phyloP scores from a whole-genome alignment of 2,329 filamentous ascomycete genomes.

The Pseudocercospora macadamiae region DNA sequence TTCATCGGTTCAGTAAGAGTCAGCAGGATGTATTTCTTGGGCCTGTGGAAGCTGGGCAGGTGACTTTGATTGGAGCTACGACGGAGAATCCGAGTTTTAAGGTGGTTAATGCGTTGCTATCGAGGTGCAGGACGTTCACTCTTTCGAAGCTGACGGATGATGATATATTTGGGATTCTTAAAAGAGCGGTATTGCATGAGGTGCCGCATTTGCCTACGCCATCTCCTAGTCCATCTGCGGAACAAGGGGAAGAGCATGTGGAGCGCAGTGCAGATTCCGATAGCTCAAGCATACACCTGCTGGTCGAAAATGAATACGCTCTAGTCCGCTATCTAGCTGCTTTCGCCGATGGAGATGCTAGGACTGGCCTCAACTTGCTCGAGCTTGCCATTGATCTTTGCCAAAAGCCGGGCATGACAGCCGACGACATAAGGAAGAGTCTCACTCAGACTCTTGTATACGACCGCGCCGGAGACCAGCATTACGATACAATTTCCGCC shows the following conservation, averaged over 20 bases:
- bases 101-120: conserved; percentile 82
- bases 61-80: conserved; percentile 91
- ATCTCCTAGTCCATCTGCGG: conserved; percentile 30
- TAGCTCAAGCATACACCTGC: conserved; percentile 39
- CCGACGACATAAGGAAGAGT: conserved; percentile 75
- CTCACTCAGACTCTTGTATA: conserved; percentile 94
- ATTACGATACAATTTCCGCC: conserved; percentile 96
- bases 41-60: conserved; percentile 85
- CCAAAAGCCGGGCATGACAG: conserved; percentile 64
- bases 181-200: conserved; percentile 65
- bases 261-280: background rate
- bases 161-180: conserved; percentile 73
- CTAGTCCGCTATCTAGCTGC: conserved; percentile 79
- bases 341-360: conserved; percentile 89
- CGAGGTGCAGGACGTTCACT: conserved; percentile 88
- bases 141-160: conserved; percentile 73
- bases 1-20: conserved; percentile 85
- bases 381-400: conserved; percentile 84
- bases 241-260: conserved; percentile 10
- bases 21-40: conserved; percentile 95
- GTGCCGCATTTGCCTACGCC: conserved; percentile 58
- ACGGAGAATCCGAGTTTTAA: conserved; percentile 98
- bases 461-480: conserved; percentile 91
- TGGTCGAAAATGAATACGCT: conserved; percentile 69
- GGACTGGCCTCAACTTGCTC: conserved; percentile 88